phyloP scores from a whole-genome alignment of 108 stramenopile species.

The Nitzschia sp. region DNA sequence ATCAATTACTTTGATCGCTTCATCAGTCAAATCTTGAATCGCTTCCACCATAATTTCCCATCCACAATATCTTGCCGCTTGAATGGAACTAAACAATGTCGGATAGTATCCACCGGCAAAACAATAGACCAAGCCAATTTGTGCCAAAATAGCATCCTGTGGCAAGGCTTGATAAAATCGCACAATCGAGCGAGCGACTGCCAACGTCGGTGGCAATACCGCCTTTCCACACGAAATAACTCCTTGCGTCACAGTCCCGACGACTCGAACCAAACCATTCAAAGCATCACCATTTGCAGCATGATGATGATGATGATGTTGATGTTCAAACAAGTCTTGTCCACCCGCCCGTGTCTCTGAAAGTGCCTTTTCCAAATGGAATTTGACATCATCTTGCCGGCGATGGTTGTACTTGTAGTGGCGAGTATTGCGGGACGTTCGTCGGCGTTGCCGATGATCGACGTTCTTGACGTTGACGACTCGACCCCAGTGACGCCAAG shows the following conservation, averaged over 20 bases:
- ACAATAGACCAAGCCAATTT: constrained; percentile 49
- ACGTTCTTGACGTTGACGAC: not conserved
- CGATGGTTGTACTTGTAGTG: not conserved
- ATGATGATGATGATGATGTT: no score
- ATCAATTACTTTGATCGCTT: constrained; percentile 37
- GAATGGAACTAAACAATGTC: constrained; percentile 35
- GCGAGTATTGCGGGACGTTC: no score
- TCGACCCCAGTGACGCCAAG: not conserved
- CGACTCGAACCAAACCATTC: not conserved
- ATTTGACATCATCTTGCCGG: not conserved
- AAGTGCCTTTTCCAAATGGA: not conserved
- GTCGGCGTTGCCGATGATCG: not conserved
- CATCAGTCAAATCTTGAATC: constrained; percentile 29
- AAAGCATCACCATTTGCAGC: not conserved
- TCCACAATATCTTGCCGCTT: constrained; percentile 41
- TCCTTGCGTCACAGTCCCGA: constrained; percentile 15
- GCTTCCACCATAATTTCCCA: constrained; percentile 31
- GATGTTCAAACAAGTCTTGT: not conserved
- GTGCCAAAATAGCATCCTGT: constrained; percentile 34
- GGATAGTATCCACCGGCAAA: constrained; percentile 55
- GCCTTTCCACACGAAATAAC: constrained; percentile 16
- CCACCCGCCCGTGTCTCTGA: not conserved
- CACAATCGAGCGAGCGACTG: constrained; percentile 3
- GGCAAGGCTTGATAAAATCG: constrained; percentile 30
- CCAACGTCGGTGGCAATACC: constrained; percentile 31